Conservation (phyloP, 192 early-diverging fungal species). For the Coemansia guatemalensis region DNA sequence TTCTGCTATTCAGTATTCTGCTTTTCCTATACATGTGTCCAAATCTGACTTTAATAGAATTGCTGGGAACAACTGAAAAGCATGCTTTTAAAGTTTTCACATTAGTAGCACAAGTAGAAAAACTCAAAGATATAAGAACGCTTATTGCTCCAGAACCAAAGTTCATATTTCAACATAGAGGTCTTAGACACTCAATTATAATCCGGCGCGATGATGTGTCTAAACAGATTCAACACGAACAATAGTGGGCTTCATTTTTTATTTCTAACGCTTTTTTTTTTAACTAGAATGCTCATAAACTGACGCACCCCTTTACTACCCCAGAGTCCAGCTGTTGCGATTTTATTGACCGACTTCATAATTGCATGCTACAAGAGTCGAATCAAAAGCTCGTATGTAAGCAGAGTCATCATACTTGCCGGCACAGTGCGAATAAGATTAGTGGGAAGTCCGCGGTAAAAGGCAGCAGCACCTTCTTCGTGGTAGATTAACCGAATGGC, state of each 20-base stretch:
- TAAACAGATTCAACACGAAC: not conserved
- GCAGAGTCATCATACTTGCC: slow-evolving; percentile 77
- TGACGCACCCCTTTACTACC: too few species aligned
- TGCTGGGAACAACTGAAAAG: not conserved
- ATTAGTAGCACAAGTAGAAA: not conserved
- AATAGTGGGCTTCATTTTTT: not conserved
- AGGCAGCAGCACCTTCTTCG: slow-evolving; percentile 80
- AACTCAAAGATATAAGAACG: not conserved
- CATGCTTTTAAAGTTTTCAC: not conserved
- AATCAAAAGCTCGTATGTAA: slow-evolving; percentile 88
- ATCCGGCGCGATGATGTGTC: not conserved
- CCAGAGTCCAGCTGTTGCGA: not conserved
- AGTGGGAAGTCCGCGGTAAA: slow-evolving; percentile 85
- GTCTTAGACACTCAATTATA: not conserved
- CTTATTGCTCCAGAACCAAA: not conserved
- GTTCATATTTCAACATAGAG: slow-evolving; percentile 1
- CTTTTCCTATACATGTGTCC: not conserved
- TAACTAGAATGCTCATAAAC: too few species aligned
- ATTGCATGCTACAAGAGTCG: slow-evolving; percentile 39
- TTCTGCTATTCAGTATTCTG: not conserved
- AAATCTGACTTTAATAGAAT: not conserved
- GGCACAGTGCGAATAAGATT: slow-evolving; percentile 90
- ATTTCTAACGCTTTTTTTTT: too few species aligned
- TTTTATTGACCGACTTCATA: not conserved
- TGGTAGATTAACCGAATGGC: slow-evolving; percentile 65